Percentiles rank a stretch among this genome's conserved stretches.
phyloP scores from a whole-genome alignment of 345 rosid genomes.

The Conringia planisiliqua region DNA sequence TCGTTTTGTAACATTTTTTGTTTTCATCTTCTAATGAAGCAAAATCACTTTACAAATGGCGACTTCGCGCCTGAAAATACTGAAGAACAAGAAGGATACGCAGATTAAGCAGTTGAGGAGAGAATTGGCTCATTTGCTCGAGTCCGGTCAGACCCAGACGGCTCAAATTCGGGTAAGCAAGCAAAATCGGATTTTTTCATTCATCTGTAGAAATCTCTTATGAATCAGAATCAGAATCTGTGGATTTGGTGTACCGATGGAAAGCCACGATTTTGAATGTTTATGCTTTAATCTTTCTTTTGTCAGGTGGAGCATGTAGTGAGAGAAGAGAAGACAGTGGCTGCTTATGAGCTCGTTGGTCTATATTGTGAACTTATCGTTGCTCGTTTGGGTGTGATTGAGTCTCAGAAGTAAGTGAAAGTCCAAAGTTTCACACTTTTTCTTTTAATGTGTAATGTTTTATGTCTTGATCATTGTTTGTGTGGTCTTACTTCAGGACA shows the following conservation, averaged over 20 bases:
- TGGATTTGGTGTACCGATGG: not conserved
- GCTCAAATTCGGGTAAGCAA: constrained; percentile 72
- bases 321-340: constrained; percentile 86
- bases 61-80: constrained; percentile 63
- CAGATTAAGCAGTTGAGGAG: constrained; percentile 68
- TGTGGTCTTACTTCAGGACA: constrained; percentile 37
- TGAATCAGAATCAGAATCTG: not conserved
- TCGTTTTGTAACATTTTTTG: not conserved
- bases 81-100: constrained; percentile 69
- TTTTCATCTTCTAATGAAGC: constrained; percentile 38
- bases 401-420: constrained; percentile 70
- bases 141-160: constrained; percentile 74
- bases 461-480: constrained; percentile 7
- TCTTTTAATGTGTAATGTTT: not conserved
- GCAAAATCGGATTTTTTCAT: not conserved
- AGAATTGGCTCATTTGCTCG: constrained; percentile 75
- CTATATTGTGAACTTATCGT: constrained; percentile 74
- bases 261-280: not conserved
- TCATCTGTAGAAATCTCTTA: not conserved
- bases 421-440: not conserved
- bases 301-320: constrained; percentile 87
- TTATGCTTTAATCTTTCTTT: not conserved
- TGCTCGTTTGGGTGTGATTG: constrained; percentile 74
- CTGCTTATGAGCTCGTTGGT: constrained; percentile 76
- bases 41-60: constrained; percentile 76